A percentile compares a stretch with the other conserved stretches of the same genome.
These are phyloP conservation scores for Vaccinium corymbosum DNA, from an alignment of 148 eudicot genomes.

Conservation along the genomic window DNA sequence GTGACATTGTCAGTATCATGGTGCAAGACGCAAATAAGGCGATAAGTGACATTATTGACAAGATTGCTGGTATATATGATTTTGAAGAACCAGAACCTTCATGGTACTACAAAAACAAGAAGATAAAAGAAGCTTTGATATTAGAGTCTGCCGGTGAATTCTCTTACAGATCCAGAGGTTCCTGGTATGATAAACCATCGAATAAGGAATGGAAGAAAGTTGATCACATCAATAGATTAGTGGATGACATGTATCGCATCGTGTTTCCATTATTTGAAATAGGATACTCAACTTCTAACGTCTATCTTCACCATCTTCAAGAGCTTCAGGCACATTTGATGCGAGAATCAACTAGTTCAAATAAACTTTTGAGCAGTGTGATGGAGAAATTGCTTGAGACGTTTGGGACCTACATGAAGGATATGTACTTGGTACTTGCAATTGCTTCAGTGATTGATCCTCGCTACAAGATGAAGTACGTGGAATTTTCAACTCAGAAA, in stretches of 20 bases:
- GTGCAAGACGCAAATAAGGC: slow-evolving; percentile 17
- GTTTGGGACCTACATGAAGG: not conserved
- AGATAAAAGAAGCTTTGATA: slow-evolving; percentile 6
- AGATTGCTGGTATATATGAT: slow-evolving; percentile 8
- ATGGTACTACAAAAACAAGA: not conserved
- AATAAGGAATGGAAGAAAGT: slow-evolving; percentile 6
- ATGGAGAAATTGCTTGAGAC: not conserved
- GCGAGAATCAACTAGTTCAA: not conserved
- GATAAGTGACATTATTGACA: slow-evolving; percentile 10
- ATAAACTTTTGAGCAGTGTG: not conserved
- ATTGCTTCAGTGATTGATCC: slow-evolving; percentile 11
- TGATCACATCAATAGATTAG: not conserved
- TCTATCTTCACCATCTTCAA: slow-evolving; percentile 17
- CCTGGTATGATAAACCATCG: slow-evolving; percentile 21
- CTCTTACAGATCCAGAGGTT: not conserved
- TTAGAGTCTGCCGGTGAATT: not conserved
- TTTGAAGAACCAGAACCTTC: not conserved
- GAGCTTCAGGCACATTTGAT: slow-evolving; percentile 26
- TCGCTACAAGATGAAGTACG: slow-evolving; percentile 31
- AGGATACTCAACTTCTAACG: not conserved
- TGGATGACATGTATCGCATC: not conserved
- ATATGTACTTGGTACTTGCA: slow-evolving; percentile 3
- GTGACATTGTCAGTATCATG: slow-evolving; percentile 16
- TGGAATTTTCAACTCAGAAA: slow-evolving; percentile 15
- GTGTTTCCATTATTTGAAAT: slow-evolving; percentile 9